Evolutionary conservation across 495 filamentous ascomycete species (phyloP), one percentile per base, ranked within the genome.

Genomic region (Hypoxylon subgilvum): DNA sequence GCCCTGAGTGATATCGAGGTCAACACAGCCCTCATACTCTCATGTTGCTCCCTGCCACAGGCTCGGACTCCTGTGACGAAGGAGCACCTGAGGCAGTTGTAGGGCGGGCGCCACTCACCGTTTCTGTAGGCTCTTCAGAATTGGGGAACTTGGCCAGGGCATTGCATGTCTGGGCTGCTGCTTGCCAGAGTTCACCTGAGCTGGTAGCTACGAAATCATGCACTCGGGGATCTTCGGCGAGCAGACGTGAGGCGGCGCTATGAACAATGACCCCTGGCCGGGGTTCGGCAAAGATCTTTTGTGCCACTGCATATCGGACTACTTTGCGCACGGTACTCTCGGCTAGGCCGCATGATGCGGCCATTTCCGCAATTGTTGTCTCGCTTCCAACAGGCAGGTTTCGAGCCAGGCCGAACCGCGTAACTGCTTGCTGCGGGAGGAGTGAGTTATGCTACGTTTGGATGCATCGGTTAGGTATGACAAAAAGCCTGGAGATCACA

Each of bases 281-380:
- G 3, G 74, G 67, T 45, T 81, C 76, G 2, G 50, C 41, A 66
- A 83, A 82, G 43, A 81, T 72, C 16, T 70, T 66, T 30, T 74
- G 59, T 30, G 64, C 71, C 41, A 79, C 75, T 0, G 76, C 78
- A 58, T 74, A 71, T 1, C 76, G 74, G 6, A 80, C 41, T 41
- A 82, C 52, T 6, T 74, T 65, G 16, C 68, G 62, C 16, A 79
- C 49, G 40, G 72, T 57, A 2, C 43, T 21, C 18, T 68, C 62
- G 23, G 59, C 22, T 3, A 75, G 44, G 2, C 65, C 61, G 7
- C 60, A 52, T 6, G 23, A 28, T 5, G 36, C 31, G 0, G 76
- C 65, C 19, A 78, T 55, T 5, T 70, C 59, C 6, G 51, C 51
- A 44, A 71, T 76, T 1, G 73, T 71, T 7, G 55, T 61, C 28